Base-by-base conservation (phyloP, 192 early-diverging fungal genomes). In the Coemansia sp. region DNA sequence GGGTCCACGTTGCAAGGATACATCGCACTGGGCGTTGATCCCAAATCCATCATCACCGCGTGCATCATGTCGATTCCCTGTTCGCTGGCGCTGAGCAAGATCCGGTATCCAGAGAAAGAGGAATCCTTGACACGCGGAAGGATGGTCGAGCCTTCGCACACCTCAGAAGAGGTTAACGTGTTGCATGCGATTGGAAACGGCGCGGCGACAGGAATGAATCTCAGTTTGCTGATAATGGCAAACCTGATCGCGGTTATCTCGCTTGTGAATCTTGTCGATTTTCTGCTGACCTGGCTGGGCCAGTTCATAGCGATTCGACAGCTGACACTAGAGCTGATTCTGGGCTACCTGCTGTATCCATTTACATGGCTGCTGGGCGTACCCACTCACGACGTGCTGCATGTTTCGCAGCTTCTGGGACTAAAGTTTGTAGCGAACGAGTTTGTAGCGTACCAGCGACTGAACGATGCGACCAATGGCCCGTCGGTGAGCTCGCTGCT, bases 11-110 rank as follows among this genome's bases (percentile, higher is more conserved):
- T 92, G 25, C 80, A 88, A 49, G 90, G 84, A 42, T 94, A 94
- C 73, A 84, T 90, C 60, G 67, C 80, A 30, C 76, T 92, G 72
- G 91, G 91, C 60, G 88, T 90, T 14, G 67, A 77, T 61, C 74
- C 85, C 7, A 76, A 84, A 7, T 81, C 86, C 67, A 75, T 96
- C 56, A 87, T 96, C 66, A 92, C 93, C 0, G 87, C 91, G 16
- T 94, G 93, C 73, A 77, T 94, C 84, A 94, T 96, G 93, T 96
- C 94, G 25, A 88, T 96, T 28, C 94, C 94, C 2, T 89, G 89
- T 63, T 89, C 90, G 16, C 69, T 96, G 55, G 86, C 90, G 49
- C 83, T 94, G 61, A 90, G 91, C 79, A 96, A 96, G 85, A 74
- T 96, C 67, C 85, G 90, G 34, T 89, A 89, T 63, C 94, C 94